Percentiles rank a stretch among this genome's conserved stretches.
Evolutionary conservation across 2,329 filamentous ascomycete species (phyloP).

Genomic region (Periconia sp.): DNA sequence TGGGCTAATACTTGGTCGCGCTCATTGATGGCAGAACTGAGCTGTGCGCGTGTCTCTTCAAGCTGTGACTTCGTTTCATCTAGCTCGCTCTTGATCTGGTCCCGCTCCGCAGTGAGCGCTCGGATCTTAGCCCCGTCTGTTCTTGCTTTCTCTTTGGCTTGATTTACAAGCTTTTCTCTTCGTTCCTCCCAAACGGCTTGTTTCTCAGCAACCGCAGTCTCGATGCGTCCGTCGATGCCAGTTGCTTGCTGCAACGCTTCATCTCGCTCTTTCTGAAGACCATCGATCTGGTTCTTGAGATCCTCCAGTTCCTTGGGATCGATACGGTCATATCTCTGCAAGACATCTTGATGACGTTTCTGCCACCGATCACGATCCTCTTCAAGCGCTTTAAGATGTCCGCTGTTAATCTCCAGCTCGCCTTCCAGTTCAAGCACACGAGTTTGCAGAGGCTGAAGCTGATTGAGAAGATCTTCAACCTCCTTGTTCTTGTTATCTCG

Average conservation of each 20-base stretch:
- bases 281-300: constrained; percentile 77
- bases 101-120: constrained; percentile 65
- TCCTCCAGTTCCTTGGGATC: constrained; percentile 92
- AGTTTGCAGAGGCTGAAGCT: constrained; percentile 82
- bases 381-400: constrained; percentile 86
- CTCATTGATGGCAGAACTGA: constrained; percentile 67
- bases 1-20: constrained; percentile 66
- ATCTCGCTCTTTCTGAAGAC: constrained; percentile 59
- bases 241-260: constrained; percentile 58
- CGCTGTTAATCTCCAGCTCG: constrained; percentile 79
- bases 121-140: constrained; percentile 69
- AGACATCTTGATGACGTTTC: constrained; percentile 92
- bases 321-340: constrained; percentile 93
- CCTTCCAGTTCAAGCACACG: constrained; percentile 83
- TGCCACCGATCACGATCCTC: constrained; percentile 95
- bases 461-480: constrained; percentile 74
- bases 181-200: constrained; percentile 1
- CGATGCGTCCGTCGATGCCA: constrained; percentile 55
- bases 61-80: constrained; percentile 27
- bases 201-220: constrained; percentile 30
- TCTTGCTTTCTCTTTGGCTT: constrained; percentile 62
- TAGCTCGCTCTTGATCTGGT: constrained; percentile 53
- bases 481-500: constrained; percentile 76
- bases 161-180: constrained; percentile 49
- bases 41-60: constrained; percentile 41